Conservation (phyloP, 495 filamentous ascomycete genomes). For the Penicillium cosmopolitanum region DNA sequence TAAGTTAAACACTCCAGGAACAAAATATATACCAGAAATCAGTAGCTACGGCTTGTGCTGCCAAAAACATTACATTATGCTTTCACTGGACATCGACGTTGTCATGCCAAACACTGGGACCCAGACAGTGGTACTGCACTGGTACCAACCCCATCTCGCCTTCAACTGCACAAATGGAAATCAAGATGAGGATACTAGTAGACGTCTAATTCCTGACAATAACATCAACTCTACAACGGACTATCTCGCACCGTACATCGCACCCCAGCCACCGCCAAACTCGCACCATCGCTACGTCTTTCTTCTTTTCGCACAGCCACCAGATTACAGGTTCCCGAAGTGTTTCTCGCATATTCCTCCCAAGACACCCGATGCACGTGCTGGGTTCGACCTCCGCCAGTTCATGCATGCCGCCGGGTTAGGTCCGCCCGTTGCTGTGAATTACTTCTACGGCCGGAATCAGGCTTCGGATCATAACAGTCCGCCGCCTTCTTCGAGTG, state of each 20-base stretch:
- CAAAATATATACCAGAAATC: constrained; percentile 25
- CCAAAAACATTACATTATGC: constrained; percentile 26
- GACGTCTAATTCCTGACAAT: neutral
- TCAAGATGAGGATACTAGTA: neutral
- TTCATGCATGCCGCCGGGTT: constrained; percentile 37
- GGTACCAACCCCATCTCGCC: constrained; percentile 39
- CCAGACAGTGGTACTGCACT: constrained; percentile 39
- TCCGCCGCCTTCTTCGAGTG: constrained; percentile 9
- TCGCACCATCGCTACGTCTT: constrained; percentile 43
- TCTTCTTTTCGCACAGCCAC: constrained; percentile 39
- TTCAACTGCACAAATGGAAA: constrained; percentile 11
- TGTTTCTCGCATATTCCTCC: constrained; percentile 38
- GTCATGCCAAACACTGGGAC: constrained; percentile 23
- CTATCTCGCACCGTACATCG: constrained; percentile 33
- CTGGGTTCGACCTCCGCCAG: constrained; percentile 35
- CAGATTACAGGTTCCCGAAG: constrained; percentile 30
- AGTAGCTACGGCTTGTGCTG: constrained; percentile 16
- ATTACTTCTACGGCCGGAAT: constrained; percentile 41
- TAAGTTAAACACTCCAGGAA: constrained; percentile 8
- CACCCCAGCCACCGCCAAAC: constrained; percentile 37
- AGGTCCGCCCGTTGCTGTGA: constrained; percentile 34
- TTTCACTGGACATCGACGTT: constrained; percentile 45
- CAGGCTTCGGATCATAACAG: constrained; percentile 9
- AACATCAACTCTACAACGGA: neutral
- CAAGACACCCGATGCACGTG: constrained; percentile 24